A percentile compares a stretch with the other conserved stretches of the same genome.
These are phyloP conservation scores for Kwoniella sp. DNA, from an alignment of 768 basidiomycete genomes.

Conservation along the genomic window DNA sequence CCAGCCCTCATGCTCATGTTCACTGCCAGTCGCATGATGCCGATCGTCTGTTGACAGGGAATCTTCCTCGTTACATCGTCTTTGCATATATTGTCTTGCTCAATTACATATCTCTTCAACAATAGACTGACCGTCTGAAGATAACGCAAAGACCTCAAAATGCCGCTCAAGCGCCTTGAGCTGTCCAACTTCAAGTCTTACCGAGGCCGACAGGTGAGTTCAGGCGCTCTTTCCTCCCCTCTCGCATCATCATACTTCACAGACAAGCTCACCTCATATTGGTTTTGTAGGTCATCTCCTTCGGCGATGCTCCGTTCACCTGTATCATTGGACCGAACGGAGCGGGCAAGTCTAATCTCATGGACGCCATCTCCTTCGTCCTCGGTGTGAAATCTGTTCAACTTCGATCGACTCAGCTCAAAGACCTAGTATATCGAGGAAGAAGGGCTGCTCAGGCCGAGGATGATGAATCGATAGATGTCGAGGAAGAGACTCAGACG, in stretches of 20 bases:
- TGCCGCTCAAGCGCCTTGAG: constrained; percentile 63
- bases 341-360: constrained; percentile 96
- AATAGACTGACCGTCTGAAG: neutral
- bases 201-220: constrained; percentile 59
- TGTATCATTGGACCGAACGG: constrained; percentile 98
- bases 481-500: constrained; percentile 57
- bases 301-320: constrained; percentile 67
- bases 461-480: constrained; percentile 38
- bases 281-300: constrained; percentile 58
- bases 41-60: neutral
- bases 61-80: neutral
- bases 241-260: constrained; percentile 31
- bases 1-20: neutral
- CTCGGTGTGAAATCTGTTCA: constrained; percentile 94
- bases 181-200: constrained; percentile 98
- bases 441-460: constrained; percentile 56
- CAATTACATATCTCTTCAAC: too few relatives aligned
- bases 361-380: constrained; percentile 99
- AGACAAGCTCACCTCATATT: constrained; percentile 37
- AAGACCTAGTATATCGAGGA: constrained; percentile 96
- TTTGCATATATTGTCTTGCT: too few relatives aligned
- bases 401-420: constrained; percentile 86
- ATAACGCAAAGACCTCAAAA: constrained; percentile 23
- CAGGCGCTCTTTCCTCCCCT: constrained; percentile 5
- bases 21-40: neutral